phyloP scores from a whole-genome alignment of 352 stramenopile genomes.

The Globisporangium echinulatum region DNA sequence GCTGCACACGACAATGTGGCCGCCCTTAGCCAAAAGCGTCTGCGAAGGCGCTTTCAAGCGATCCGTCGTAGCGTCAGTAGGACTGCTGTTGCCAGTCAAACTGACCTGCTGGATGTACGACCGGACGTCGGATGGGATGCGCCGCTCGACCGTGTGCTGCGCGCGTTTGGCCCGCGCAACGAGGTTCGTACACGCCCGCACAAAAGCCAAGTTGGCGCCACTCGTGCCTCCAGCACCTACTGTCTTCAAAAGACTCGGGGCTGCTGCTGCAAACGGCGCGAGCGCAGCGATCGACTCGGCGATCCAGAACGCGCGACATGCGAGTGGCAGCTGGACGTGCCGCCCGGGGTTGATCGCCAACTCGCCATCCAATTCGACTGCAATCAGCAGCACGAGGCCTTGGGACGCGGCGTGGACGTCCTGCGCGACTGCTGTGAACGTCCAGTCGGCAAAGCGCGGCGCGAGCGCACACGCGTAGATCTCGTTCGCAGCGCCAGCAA shows the following conservation, averaged over 20 bases:
- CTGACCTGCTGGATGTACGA: slow-evolving; percentile 50
- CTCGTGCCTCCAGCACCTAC: no score
- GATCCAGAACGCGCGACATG: slow-evolving; percentile 70
- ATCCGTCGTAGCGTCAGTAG: no score
- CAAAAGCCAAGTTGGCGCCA: slow-evolving; percentile 24
- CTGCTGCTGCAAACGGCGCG: slow-evolving; percentile 26
- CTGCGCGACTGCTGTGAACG: slow-evolving; percentile 67
- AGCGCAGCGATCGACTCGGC: slow-evolving; percentile 61
- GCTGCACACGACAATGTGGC: slow-evolving; percentile 81
- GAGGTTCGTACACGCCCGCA: slow-evolving; percentile 38
- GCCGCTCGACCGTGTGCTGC: slow-evolving; percentile 66
- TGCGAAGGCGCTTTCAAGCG: slow-evolving; percentile 22
- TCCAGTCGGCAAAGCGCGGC: slow-evolving; percentile 53
- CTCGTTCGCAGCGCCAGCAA: slow-evolving; percentile 68
- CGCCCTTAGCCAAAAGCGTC: slow-evolving; percentile 34
- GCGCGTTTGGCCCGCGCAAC: slow-evolving; percentile 43
- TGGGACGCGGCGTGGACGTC: slow-evolving; percentile 66
- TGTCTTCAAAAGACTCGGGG: no score
- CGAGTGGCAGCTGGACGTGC: slow-evolving; percentile 37
- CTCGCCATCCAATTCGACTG: slow-evolving; percentile 55
- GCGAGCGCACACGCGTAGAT: slow-evolving; percentile 71
- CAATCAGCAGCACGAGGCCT: slow-evolving; percentile 69
- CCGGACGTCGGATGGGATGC: slow-evolving; percentile 52
- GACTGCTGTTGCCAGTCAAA: slow-evolving; percentile 10
- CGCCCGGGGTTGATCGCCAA: slow-evolving; percentile 75